Conservation (phyloP, 257 asterid species). For the Nicotiana attenuata region DNA sequence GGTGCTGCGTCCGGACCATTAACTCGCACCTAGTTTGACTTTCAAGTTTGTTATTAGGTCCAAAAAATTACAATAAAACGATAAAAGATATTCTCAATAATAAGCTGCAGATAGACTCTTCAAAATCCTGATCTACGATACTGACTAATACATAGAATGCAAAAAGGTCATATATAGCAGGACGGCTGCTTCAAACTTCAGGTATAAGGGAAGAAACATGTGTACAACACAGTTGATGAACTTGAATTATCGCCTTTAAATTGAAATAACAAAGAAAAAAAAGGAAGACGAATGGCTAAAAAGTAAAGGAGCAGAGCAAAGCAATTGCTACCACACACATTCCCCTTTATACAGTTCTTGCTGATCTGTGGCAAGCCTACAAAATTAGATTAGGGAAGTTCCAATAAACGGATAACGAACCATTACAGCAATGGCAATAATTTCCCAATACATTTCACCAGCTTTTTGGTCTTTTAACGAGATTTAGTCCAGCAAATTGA, state of each 20-base stretch:
- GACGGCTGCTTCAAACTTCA: neutral
- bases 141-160: neutral
- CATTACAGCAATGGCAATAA: neutral
- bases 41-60: slow-evolving; percentile 4
- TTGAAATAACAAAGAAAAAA: neutral
- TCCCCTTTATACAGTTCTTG: neutral
- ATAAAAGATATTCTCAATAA: neutral
- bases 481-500: neutral
- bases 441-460: neutral
- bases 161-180: neutral
- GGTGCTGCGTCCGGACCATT: slow-evolving; percentile 70
- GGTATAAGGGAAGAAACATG: neutral
- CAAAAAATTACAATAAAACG: neutral
- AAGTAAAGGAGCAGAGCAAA: neutral
- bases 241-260: neutral
- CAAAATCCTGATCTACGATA: neutral
- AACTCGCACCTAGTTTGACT: slow-evolving; percentile 49
- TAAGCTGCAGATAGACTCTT: neutral
- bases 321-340: neutral
- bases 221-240: neutral
- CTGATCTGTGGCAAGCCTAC: neutral
- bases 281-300: neutral
- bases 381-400: neutral
- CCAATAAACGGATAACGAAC: neutral
- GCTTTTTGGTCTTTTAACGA: neutral